Base-by-base conservation (phyloP, 176 grass and related monocot species). In the Zea luxurians region DNA sequence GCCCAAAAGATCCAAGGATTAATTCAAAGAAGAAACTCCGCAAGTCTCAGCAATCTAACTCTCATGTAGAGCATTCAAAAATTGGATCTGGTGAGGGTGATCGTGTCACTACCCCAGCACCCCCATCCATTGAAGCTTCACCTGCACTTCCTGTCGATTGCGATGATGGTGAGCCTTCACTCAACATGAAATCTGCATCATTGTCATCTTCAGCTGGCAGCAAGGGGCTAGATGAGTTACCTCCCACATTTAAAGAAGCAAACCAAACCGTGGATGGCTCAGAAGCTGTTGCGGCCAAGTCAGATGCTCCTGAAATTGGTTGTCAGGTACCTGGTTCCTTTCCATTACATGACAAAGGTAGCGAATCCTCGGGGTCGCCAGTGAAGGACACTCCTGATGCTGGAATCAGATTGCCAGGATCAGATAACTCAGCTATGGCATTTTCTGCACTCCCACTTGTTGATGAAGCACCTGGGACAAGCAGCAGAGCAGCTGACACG, bases 1-100 rank as follows among this genome's bases (percentile, higher is more conserved):
- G 34, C 35, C 96, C 92, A 35, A 91, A 89, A 68, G 96, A 99
- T 64, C 96, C 90, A 43, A 92, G 92, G 82, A 79, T 75, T 83
- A 82, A 66, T 85, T 59, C 86, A 80, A 99, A 87, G 77, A 99
- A 85, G 78, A 83, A 75, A 70, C 20, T 76, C 67, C 68, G 61
- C 47, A 91, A 57, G 67, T 68, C 78, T 72, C 77, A 69, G 37
- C 86, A 88, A 75, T 2, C 21, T 74, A 77, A 53, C 40, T 61
- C 72, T 42, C 76, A 77, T 61, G 64, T 68, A 71, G 38, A 40
- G 4, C 38, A 40, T 40, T 40, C 38, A 2, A 40, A 40, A 40
- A 40, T 40, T 40, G 38, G 38, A 40, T 40, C 38, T 40, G 38
- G 38, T 40, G 38, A 40, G 4, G 61, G 62, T 70, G 44, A 71